Evolutionary conservation across 2,329 filamentous ascomycete species (phyloP).

Genomic region (Fonsecaea multimorphosa): DNA sequence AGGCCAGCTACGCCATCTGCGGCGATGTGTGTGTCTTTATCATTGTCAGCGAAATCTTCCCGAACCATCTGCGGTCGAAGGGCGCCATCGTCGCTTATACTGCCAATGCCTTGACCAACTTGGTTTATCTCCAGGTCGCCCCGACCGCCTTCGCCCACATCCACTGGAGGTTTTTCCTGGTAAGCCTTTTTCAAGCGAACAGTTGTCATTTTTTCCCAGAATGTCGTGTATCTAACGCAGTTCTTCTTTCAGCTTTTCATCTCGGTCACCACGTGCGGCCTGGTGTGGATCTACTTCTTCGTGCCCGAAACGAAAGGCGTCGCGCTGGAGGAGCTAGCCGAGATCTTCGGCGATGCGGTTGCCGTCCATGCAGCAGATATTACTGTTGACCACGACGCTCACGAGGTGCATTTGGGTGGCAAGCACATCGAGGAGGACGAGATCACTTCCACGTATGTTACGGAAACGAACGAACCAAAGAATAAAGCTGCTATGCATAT

Average conservation of each 20-base stretch:
- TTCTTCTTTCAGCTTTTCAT: conserved; percentile 37
- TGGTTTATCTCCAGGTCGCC: conserved; percentile 24
- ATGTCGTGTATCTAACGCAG: neutral
- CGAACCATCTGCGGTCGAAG: conserved; percentile 23
- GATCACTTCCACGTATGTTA: neutral
- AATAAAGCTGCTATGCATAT: neutral
- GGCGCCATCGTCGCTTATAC: conserved; percentile 15
- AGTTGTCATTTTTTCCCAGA: conserved; percentile 16
- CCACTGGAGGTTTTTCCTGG: conserved; percentile 43
- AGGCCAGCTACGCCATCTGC: conserved; percentile 15
- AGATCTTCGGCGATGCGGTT: conserved; percentile 43
- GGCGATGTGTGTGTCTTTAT: conserved; percentile 15
- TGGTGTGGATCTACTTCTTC: conserved; percentile 43
- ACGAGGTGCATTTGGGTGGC: conserved; percentile 1
- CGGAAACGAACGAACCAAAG: neutral
- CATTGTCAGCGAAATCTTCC: conserved; percentile 24
- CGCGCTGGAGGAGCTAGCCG: conserved; percentile 46
- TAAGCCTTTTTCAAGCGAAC: conserved; percentile 1
- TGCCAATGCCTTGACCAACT: conserved; percentile 13
- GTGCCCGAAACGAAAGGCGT: conserved; percentile 47
- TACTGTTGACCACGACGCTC: conserved; percentile 11
- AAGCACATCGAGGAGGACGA: neutral
- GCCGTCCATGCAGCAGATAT: conserved; percentile 27
- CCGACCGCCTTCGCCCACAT: conserved; percentile 43
- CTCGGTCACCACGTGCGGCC: conserved; percentile 41